Conservation (phyloP, 306 rosid genomes). For the Vigna hirtella region DNA sequence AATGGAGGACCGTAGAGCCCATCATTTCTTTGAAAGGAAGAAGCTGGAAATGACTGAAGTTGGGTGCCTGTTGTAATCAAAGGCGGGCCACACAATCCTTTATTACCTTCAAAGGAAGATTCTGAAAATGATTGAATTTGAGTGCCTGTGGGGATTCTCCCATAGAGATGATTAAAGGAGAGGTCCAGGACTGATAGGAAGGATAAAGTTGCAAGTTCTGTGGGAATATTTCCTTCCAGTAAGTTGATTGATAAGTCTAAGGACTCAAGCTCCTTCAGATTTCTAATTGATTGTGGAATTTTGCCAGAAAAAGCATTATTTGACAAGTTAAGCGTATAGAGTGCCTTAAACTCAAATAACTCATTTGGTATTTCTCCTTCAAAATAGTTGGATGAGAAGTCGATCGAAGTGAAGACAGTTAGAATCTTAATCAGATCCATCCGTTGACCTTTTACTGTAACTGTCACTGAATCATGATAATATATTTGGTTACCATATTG, state of each 20-base stretch:
- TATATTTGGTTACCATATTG: neutral
- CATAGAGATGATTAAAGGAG: slow-evolving; percentile 50
- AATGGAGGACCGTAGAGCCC: slow-evolving; percentile 52
- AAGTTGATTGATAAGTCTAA: slow-evolving; percentile 58
- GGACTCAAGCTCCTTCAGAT: slow-evolving; percentile 54
- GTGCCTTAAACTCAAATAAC: slow-evolving; percentile 48
- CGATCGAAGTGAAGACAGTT: slow-evolving; percentile 51
- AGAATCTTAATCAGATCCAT: slow-evolving; percentile 51
- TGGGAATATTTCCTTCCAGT: slow-evolving; percentile 53
- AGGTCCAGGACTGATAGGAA: slow-evolving; percentile 56
- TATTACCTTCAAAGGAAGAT: no score
- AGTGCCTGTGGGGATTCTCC: no score
- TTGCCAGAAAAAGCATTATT: slow-evolving; percentile 52
- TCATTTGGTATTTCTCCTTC: slow-evolving; percentile 56
- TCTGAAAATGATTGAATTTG: no score
- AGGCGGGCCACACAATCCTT: no score
- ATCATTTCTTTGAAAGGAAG: slow-evolving; percentile 38
- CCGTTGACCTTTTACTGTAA: slow-evolving; percentile 35
- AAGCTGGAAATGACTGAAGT: slow-evolving; percentile 38
- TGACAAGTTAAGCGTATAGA: slow-evolving; percentile 56
- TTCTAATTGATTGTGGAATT: slow-evolving; percentile 52
- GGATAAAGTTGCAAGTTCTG: slow-evolving; percentile 27
- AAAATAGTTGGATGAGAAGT: slow-evolving; percentile 57
- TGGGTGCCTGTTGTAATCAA: slow-evolving; percentile 47
- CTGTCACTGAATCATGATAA: slow-evolving; percentile 52